Evolutionary conservation across 2,329 filamentous ascomycete genomes (phyloP).

Genomic region (Microcyclospora tardicrescens): DNA sequence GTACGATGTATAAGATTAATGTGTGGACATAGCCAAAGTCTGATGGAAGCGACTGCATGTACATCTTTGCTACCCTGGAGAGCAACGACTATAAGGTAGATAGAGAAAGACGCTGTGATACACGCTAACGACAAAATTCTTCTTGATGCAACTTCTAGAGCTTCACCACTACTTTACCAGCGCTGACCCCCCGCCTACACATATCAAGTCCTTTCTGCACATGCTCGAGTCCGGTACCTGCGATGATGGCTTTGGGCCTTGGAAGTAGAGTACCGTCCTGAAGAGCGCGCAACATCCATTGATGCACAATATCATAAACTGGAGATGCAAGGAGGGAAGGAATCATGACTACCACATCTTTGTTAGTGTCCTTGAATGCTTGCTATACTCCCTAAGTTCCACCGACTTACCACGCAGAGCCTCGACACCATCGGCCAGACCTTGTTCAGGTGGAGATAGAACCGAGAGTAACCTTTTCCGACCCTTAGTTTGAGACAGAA

Average conservation of each 20-base stretch:
- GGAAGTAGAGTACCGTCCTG: constrained; percentile 5
- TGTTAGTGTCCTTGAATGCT: not conserved
- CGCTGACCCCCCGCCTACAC: constrained; percentile 10
- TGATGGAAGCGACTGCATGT: too few relatives aligned
- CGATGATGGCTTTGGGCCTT: constrained; percentile 7
- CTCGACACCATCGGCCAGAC: constrained; percentile 2
- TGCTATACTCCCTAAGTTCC: not conserved
- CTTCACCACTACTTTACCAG: constrained; percentile 10
- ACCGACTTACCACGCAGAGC: constrained; percentile 3
- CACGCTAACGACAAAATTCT: too few relatives aligned
- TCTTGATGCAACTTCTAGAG: not conserved
- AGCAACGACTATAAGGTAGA: too few relatives aligned
- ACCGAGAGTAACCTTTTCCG: constrained; percentile 5
- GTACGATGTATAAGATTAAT: too few relatives aligned
- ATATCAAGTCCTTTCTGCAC: constrained; percentile 9
- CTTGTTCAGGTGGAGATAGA: constrained; percentile 3
- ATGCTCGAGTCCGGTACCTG: constrained; percentile 9
- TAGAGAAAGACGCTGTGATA: too few relatives aligned
- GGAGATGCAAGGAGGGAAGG: constrained; percentile 3
- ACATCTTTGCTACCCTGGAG: too few relatives aligned
- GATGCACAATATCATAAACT: constrained; percentile 4
- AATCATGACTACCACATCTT: constrained; percentile 1
- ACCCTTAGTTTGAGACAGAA: constrained; percentile 1
- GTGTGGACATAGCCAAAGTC: too few relatives aligned
- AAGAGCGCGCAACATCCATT: constrained; percentile 8